Conservation (phyloP, 75 land plant species). For the Picea glauca region DNA sequence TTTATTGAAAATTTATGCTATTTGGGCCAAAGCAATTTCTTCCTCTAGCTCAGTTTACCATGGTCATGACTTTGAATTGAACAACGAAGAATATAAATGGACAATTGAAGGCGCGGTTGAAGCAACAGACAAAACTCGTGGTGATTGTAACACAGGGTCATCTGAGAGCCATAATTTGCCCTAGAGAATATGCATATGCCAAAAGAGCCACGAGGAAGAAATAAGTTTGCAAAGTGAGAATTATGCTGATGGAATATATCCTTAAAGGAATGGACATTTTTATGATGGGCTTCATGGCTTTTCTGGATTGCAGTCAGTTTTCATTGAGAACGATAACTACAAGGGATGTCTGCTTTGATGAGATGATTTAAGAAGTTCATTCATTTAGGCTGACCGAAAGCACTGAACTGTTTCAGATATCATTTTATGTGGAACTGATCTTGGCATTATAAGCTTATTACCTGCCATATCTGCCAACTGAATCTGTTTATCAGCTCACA, state of each 20-base stretch:
- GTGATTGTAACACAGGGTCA: background rate
- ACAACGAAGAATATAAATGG: background rate
- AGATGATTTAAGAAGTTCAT: background rate
- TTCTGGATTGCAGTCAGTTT: background rate
- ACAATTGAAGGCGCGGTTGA: background rate
- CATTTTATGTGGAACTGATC: no score
- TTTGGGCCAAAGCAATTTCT: slow-evolving; percentile 4
- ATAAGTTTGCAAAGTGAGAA: background rate
- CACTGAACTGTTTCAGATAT: background rate
- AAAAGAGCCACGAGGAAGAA: background rate
- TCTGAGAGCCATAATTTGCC: background rate
- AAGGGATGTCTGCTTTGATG: background rate
- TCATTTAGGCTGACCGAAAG: background rate
- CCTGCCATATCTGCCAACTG: no score
- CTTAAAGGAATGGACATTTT: background rate
- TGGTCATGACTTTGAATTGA: slow-evolving; percentile 1
- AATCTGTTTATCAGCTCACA: no score
- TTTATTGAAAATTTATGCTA: background rate
- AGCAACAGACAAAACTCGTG: background rate
- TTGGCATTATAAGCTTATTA: no score
- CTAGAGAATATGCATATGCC: background rate
- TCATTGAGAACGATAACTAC: background rate
- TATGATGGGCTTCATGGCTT: background rate
- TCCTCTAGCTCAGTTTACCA: slow-evolving; percentile 1
- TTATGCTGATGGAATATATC: background rate